These are phyloP conservation scores for Blastobotrys capitulatus DNA, from an alignment of 1,139 yeast genomes.

Conservation along the genomic window DNA sequence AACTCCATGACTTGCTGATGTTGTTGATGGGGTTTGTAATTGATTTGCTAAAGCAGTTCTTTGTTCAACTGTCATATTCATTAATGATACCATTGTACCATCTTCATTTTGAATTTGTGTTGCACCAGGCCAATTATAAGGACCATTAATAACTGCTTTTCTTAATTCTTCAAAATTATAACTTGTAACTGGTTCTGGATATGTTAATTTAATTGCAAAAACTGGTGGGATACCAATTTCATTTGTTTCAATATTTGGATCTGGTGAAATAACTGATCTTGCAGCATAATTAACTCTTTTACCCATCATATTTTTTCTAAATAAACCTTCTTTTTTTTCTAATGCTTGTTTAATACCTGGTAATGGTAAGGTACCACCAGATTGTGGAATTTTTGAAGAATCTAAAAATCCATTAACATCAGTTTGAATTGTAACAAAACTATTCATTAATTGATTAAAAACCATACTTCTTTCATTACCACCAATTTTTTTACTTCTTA, in stretches of 20 bases:
- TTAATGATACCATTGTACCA: conserved; percentile 77
- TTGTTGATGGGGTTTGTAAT: conserved; percentile 73
- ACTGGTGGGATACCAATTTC: conserved; percentile 99
- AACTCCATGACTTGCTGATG: conserved; percentile 43
- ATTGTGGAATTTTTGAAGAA: conserved; percentile 77
- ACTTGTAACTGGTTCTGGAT: conserved; percentile 98
- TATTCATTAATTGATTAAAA: conserved; percentile 88
- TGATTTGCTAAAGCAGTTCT: conserved; percentile 96
- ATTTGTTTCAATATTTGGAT: conserved; percentile 94
- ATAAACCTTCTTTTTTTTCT: conserved; percentile 97
- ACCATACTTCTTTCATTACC: conserved; percentile 68
- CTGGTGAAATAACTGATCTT: conserved; percentile 98
- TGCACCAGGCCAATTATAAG: conserved; percentile 99
- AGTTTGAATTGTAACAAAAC: conserved; percentile 89
- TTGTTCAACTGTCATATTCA: conserved; percentile 89
- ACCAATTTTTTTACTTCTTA: conserved; percentile 53
- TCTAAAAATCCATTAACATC: conserved; percentile 94
- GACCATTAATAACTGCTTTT: conserved; percentile 95
- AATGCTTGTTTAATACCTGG: conserved; percentile 98
- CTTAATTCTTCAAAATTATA: conserved; percentile 87
- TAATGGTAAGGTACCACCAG: conserved; percentile 62
- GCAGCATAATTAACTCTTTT: conserved; percentile 99
- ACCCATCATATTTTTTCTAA: conserved; percentile 99
- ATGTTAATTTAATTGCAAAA: conserved; percentile 89
- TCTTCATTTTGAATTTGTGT: conserved; percentile 93